Evolutionary conservation across 2,329 filamentous ascomycete species (phyloP).

Genomic region (Aspergillus costaricaensis): DNA sequence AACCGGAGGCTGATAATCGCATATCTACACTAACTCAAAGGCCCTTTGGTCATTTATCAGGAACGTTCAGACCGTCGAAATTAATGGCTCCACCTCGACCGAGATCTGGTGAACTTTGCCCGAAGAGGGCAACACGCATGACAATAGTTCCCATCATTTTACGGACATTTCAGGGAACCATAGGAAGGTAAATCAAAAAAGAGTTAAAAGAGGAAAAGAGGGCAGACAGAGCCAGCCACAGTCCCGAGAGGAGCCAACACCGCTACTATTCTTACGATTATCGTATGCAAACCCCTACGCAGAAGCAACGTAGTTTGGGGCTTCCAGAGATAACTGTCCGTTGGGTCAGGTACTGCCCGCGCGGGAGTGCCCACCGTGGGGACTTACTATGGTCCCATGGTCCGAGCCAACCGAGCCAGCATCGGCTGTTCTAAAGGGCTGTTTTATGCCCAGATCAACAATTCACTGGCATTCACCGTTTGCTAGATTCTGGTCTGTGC

Average conservation of each 20-base stretch:
- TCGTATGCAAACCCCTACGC: neutral
- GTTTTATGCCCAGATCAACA: neutral
- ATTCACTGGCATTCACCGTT: constrained; percentile 8
- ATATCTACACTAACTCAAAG: neutral
- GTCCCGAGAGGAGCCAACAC: neutral
- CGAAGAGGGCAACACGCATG: constrained; percentile 5
- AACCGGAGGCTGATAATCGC: neutral
- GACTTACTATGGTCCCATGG: constrained; percentile 18
- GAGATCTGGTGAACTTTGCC: neutral
- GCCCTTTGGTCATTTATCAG: neutral
- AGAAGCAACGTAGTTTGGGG: neutral
- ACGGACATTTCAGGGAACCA: neutral
- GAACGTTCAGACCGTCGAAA: constrained; percentile 1
- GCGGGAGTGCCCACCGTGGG: constrained; percentile 13
- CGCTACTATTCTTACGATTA: neutral
- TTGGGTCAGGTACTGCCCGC: constrained; percentile 3
- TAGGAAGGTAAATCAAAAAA: neutral
- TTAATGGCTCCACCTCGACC: constrained; percentile 5
- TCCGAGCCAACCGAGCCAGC: neutral
- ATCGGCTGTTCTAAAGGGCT: neutral
- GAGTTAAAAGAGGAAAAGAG: neutral
- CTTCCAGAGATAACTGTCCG: neutral
- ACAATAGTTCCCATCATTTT: neutral
- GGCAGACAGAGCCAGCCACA: neutral
- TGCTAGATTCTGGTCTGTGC: constrained; percentile 26